These are phyloP conservation scores for Auriscalpium vulgare DNA, from an alignment of 768 basidiomycete species.

Conservation along the genomic window DNA sequence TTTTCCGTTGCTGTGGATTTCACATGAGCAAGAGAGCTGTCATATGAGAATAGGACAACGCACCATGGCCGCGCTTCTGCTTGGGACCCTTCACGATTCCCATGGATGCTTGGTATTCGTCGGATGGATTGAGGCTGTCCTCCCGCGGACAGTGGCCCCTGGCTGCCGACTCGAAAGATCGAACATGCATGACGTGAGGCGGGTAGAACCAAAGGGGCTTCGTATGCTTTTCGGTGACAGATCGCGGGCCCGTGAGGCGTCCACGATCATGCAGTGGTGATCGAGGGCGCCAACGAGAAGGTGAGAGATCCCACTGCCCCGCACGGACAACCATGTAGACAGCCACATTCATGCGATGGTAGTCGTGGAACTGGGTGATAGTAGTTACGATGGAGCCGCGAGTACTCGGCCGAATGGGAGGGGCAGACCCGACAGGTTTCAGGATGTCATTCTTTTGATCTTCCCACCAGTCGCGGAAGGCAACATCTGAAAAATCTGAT, in stretches of 20 bases:
- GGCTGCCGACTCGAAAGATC: neutral
- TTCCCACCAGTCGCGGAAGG: neutral
- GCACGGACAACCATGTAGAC: too few relatives aligned
- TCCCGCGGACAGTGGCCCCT: neutral
- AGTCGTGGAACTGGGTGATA: too few relatives aligned
- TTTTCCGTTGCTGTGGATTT: too few relatives aligned
- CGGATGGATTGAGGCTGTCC: neutral
- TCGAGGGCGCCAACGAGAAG: too few relatives aligned
- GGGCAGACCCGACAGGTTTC: neutral
- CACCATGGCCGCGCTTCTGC: too few relatives aligned
- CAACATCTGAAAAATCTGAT: neutral
- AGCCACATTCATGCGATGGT: too few relatives aligned
- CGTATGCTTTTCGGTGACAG: neutral
- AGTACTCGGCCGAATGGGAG: neutral
- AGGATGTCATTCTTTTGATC: neutral
- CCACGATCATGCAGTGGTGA: too few relatives aligned
- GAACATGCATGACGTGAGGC: neutral
- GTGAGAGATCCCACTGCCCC: too few relatives aligned
- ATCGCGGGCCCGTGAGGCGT: too few relatives aligned
- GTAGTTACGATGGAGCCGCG: neutral
- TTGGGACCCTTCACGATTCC: too few relatives aligned
- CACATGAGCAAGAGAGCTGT: too few relatives aligned
- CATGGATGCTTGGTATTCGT: neutral
- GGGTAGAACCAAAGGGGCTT: neutral
- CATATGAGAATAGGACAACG: too few relatives aligned